Percentiles rank a stretch among this genome's conserved stretches.
Evolutionary conservation across 2,329 filamentous ascomycete species (phyloP).

Genomic region (Colletotrichum lindemuthianum): DNA sequence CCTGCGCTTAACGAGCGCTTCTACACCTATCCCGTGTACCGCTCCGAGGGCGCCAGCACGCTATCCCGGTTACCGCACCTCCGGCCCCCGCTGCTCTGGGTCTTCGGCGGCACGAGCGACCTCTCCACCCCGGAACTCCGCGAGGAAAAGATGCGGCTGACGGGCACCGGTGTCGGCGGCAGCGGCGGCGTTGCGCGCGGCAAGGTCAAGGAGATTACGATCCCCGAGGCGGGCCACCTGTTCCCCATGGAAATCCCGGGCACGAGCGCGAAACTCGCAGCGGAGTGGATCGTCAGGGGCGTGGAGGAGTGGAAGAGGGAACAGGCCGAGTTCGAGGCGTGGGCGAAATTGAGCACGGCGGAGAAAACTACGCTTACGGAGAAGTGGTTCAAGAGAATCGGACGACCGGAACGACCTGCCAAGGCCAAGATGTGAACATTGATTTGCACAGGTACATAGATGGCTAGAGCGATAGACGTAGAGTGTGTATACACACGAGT

Average conservation of each 20-base stretch:
- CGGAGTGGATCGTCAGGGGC: conserved; percentile 67
- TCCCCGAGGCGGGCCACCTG: conserved; percentile 78
- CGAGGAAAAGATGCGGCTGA: conserved; percentile 68
- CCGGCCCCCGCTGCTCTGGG: conserved; percentile 73
- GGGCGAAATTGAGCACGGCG: conserved; percentile 57
- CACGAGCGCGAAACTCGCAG: conserved; percentile 70
- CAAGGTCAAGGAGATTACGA: conserved; percentile 71
- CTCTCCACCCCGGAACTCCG: conserved; percentile 63
- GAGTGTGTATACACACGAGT: conserved; percentile 25
- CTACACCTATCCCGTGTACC: conserved; percentile 69
- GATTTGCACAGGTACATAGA: conserved; percentile 2
- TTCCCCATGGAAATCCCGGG: conserved; percentile 83
- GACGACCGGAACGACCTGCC: conserved; percentile 38
- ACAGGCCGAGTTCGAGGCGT: conserved; percentile 65
- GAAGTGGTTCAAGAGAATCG: conserved; percentile 66
- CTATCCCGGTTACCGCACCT: conserved; percentile 68
- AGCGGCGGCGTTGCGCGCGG: conserved; percentile 73
- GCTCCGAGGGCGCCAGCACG: conserved; percentile 68
- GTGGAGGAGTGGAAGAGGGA: conserved; percentile 66
- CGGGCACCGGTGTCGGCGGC: conserved; percentile 73
- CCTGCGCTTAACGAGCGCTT: conserved; percentile 48
- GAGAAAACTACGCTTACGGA: conserved; percentile 68
- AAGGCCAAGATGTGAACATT: conserved; percentile 34
- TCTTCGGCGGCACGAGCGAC: conserved; percentile 71
- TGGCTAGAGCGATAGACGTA: conserved; percentile 20